Percentiles rank a stretch among this genome's conserved stretches.
Conservation (phyloP, 208 protist species). For the Zelonia costaricensis region DNA sequence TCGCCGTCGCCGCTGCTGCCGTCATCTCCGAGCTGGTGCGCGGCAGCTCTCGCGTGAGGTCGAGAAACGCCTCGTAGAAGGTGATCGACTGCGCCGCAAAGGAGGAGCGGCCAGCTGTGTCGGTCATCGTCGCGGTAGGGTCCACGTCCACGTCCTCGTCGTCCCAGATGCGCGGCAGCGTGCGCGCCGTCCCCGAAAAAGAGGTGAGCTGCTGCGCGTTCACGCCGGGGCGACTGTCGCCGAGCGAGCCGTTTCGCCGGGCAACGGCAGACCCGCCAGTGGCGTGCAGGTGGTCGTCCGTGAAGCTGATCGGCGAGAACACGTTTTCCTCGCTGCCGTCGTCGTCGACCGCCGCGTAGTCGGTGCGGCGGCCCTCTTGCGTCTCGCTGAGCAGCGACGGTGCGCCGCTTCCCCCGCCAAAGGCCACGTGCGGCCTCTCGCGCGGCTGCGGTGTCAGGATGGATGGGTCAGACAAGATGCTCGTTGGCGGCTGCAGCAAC, state of each 20-base stretch:
- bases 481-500: conserved; percentile 25
- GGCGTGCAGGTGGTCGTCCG: background rate
- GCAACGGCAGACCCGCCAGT: background rate
- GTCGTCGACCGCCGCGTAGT: background rate
- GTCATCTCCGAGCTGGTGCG: too few relatives aligned
- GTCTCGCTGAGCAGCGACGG: background rate
- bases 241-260: background rate
- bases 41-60: conserved; percentile 8
- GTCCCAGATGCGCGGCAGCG: conserved; percentile 11
- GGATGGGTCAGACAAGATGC: conserved; percentile 25
- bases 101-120: background rate
- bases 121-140: conserved; percentile 8
- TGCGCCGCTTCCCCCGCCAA: too few relatives aligned
- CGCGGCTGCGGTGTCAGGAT: background rate
- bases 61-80: conserved; percentile 19
- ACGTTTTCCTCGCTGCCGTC: conserved; percentile 1
- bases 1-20: too few relatives aligned
- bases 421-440: background rate
- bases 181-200: conserved; percentile 10
- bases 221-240: background rate
- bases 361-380: background rate
- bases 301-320: conserved; percentile 14
- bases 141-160: conserved; percentile 30
- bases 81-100: conserved; percentile 6
- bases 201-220: conserved; percentile 11